Base-by-base conservation (phyloP, 2,329 filamentous ascomycete species). In the Nothophaeocryptopus gaeumannii region DNA sequence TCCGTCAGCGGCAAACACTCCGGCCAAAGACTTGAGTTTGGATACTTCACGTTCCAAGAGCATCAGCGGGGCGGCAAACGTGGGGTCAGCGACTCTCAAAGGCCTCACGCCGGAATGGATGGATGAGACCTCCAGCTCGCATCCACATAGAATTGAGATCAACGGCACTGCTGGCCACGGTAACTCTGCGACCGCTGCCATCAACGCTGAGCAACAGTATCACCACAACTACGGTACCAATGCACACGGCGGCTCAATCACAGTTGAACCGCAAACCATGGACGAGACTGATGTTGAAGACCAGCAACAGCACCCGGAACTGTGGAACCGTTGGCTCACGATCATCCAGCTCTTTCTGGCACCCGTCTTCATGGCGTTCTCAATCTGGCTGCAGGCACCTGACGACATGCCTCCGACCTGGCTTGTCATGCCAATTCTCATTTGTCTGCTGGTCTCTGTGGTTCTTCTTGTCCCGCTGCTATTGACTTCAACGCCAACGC, bases 281-380 rank as follows among this genome's bases (percentile, higher is more conserved):
- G 38, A 47, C 13, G 15, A 41, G 10, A 31, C 54, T 33, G 11
- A 50, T 43, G 2, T 42, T 44, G 44, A 54, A 33, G 44, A 55
- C 4, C 37, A 32, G 29, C 44, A 44, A 10, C 55, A 33, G 14
- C 32, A 20, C 12, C 57, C 58, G 7, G 57, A 64, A 36, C 53
- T 83, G 29, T 97, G 93, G 91, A 95, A 91, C 63, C 82, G 90
- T 45, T 99, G 93, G 92, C 81, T 99, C 3, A 80, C 95, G 10
- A 81, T 84, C 10, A 70, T 93, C 8, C 95, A 99, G 63, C 78
- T 93, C 41, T 90, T 96, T 65, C 88, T 86, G 0, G 89, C 91
- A 0, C 93, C 93, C 0, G 70, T 93, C 15, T 96, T 97, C 69
- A 82, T 91, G 38, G 80, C 88, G 1, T 67, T 89, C 13, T 82